phyloP scores from a whole-genome alignment of 1,139 yeast genomes.

The Magnusiomyces paraingens region DNA sequence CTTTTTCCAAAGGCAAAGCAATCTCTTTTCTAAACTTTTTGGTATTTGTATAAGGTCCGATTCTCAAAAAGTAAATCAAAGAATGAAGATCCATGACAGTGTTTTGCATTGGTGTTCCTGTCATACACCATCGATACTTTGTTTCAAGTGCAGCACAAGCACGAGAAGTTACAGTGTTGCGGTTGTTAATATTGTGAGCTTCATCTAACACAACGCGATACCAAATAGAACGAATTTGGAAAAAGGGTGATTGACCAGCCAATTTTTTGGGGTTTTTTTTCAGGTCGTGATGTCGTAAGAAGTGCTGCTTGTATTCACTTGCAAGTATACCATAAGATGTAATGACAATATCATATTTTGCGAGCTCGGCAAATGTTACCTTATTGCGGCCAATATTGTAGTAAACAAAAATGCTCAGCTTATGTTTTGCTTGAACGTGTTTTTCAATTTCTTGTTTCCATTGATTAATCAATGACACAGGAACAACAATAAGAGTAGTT shows the following conservation, averaged over 20 bases:
- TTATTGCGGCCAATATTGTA: slow-evolving; percentile 38
- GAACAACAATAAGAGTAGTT: slow-evolving; percentile 66
- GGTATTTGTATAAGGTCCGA: slow-evolving; percentile 41
- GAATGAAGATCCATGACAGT: slow-evolving; percentile 44
- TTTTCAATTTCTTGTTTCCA: slow-evolving; percentile 60
- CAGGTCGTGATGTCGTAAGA: slow-evolving; percentile 32
- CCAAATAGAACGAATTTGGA: slow-evolving; percentile 38
- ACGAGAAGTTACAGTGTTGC: slow-evolving; percentile 34
- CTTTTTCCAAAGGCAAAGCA: no score
- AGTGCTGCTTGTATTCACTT: slow-evolving; percentile 50
- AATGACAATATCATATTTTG: slow-evolving; percentile 38
- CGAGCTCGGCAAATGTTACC: slow-evolving; percentile 19
- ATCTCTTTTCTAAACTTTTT: no score
- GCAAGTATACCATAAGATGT: slow-evolving; percentile 41
- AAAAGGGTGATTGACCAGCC: slow-evolving; percentile 26
- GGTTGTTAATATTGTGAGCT: slow-evolving; percentile 47
- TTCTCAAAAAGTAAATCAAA: slow-evolving; percentile 39
- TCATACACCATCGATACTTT: slow-evolving; percentile 43
- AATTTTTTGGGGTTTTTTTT: background rate
- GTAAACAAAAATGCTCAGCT: slow-evolving; percentile 33
- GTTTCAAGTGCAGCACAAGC: slow-evolving; percentile 38
- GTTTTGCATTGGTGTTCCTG: slow-evolving; percentile 53
- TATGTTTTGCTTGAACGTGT: slow-evolving; percentile 63
- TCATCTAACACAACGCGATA: slow-evolving; percentile 48
- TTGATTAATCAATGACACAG: slow-evolving; percentile 64